Base-by-base conservation (phyloP, 1,284 basidiomycete genomes). In the Phylloboletellus chloephorus region DNA sequence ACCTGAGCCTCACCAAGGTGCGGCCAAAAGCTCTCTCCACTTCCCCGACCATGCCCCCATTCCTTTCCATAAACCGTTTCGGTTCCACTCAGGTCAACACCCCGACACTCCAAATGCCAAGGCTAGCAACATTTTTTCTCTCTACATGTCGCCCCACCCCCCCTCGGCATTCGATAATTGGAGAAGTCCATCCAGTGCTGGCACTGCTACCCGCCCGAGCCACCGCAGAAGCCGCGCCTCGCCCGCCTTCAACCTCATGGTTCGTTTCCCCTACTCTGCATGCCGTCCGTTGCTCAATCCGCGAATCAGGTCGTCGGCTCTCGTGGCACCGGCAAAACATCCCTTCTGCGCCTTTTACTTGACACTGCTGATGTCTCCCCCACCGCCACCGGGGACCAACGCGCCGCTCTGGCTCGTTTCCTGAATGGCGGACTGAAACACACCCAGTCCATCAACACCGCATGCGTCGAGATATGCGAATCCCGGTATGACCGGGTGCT, bases 201-300 rank as follows among this genome's bases (percentile, higher is more conserved):
- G 65, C 38, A 59, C 67, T 19, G 60, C 69, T 41, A 69, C 67
- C 48, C 72, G 78, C 51, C 71, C 72, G 46, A 72, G 69, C 47
- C 77, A 78, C 54, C 76, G 81, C 50, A 73, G 77, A 52, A 66
- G 69, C 46, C 74, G 79, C 36, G 63, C 74, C n/a, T 72, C 83
- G 11, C 82, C 84, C 7, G 83, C 83, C 4, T 88, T 89, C 67
- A 90, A 89, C 55, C 61, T 89, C 38, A 88, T 89, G 84, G 85
- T 87, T 49, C 16, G 61, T 44, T 13, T 22, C 20, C 7, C 19
- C 21, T 11, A 11, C 16, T 17, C 9, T 25, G 10, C 7, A 8
- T 5, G 2, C 8, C 3, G 16, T 17, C 37, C 9, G 29, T 43
- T 17, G 19, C 34, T 48, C 34, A 47, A 25, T 44, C 33, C 13